Evolutionary conservation across 2,329 filamentous ascomycete genomes (phyloP), one percentile per base, ranked within the genome.

Genomic region (Colletotrichum phormii): DNA sequence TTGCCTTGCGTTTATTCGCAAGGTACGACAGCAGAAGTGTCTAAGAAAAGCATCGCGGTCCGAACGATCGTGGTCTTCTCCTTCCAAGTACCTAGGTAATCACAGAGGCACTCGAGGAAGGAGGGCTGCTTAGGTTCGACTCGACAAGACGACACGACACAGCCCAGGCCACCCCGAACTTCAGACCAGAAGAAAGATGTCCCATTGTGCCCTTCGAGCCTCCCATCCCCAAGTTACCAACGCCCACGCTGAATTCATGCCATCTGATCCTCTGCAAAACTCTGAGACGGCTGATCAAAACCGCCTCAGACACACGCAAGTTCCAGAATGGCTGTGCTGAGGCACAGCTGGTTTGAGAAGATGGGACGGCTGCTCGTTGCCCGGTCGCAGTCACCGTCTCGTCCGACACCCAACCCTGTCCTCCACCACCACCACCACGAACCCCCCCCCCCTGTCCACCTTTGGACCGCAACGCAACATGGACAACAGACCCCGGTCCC

Each of bases 341-440:
- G 69, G 78, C 78, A 79, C 58, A 77, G 73, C 75, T 71, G 54
- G 78, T 80, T 79, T 79, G 76, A 79, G 75, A 75, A 74, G 67
- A 73, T 74, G 59, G 66, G 70, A 72, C 70, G 60, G 42, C 60
- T 70, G 31, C 12, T 67, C 59, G 59, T 57, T 35, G 70, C 54
- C 66, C 66, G 70, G 70, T 70, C 66, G 55, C 70, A 72, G 70
- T 22, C 70, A 22, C 53, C 24, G 53, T 70, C 60, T 72, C 60
- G 66, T 70, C 60, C 70, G 54, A 61, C 58, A 11, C 46, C 49
- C 26, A 60, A 37, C 60, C 70, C 59, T 68, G 59, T 35, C 33
- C 37, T 42, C 37, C 37, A 18, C 37, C 35, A 42, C 35, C 35
- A 42, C 35, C 13, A 42, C 35, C 35, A 42, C 35, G 13, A 42